Conservation (phyloP, 2,329 filamentous ascomycete species). For the Alternaria consortialis region DNA sequence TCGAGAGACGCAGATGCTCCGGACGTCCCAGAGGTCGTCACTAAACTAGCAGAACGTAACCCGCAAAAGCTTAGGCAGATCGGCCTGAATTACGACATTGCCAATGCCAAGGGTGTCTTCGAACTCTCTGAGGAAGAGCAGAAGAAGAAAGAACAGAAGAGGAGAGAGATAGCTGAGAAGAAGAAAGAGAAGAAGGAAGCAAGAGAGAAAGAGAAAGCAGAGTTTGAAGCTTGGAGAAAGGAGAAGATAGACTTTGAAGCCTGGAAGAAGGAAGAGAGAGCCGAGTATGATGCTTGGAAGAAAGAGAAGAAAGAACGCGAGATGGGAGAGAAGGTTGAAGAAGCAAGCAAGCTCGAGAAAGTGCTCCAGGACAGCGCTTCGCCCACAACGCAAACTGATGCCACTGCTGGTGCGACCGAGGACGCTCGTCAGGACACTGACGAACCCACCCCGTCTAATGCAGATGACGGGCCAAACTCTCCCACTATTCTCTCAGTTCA, state of each 20-base stretch:
- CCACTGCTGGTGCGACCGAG: background rate
- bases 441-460: background rate
- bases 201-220: conserved; percentile 43
- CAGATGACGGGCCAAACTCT: background rate
- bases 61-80: conserved; percentile 68
- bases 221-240: conserved; percentile 48
- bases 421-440: background rate
- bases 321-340: conserved; percentile 24
- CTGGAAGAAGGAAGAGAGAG: conserved; percentile 44
- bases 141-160: conserved; percentile 51
- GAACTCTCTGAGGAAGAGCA: conserved; percentile 59
- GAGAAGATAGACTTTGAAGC: conserved; percentile 34
- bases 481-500: background rate
- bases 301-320: conserved; percentile 28
- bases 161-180: conserved; percentile 45
- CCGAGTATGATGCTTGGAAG: conserved; percentile 46
- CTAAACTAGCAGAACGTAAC: conserved; percentile 42
- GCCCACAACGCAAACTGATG: background rate
- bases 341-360: conserved; percentile 13
- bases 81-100: conserved; percentile 73
- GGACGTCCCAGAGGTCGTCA: conserved; percentile 71
- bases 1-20: conserved; percentile 58
- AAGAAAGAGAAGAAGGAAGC: conserved; percentile 39
- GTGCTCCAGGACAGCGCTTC: background rate
- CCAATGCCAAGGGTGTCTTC: conserved; percentile 69